These are phyloP conservation scores for Apiospora hydei DNA, from an alignment of 2,329 filamentous ascomycete genomes.

Conservation along the genomic window DNA sequence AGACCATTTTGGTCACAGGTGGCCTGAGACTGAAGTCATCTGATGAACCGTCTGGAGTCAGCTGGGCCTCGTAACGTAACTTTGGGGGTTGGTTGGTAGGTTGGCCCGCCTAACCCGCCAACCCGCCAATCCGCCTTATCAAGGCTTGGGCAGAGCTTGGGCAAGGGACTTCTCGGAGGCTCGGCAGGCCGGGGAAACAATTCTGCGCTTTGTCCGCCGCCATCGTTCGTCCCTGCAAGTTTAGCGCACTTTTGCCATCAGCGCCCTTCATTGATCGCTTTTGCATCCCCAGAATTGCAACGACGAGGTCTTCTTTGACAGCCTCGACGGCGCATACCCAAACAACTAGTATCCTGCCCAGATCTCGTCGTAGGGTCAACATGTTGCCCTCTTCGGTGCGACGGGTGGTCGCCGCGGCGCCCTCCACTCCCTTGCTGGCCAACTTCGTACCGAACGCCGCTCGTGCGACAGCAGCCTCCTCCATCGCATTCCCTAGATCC, in stretches of 20 bases:
- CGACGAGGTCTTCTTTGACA: conserved; percentile 17
- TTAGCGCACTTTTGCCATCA: conserved; percentile 1
- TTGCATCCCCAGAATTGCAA: conserved; percentile 15
- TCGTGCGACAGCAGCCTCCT: conserved; percentile 45
- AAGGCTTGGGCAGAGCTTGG: background rate
- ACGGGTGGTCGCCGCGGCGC: conserved; percentile 57
- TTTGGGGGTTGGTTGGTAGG: background rate
- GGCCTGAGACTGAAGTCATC: conserved; percentile 7
- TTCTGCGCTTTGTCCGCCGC: conserved; percentile 8
- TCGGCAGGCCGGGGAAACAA: conserved; percentile 15
- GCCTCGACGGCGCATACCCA: background rate
- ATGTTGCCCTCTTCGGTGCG: conserved; percentile 66
- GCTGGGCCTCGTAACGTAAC: background rate
- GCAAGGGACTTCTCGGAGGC: conserved; percentile 15
- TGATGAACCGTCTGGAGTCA: background rate
- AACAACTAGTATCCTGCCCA: background rate
- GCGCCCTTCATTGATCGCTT: conserved; percentile 11
- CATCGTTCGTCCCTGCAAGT: conserved; percentile 3
- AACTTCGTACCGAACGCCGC: conserved; percentile 50
- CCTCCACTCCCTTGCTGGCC: conserved; percentile 53
- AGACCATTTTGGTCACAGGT: background rate
- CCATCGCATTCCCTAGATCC: conserved; percentile 44
- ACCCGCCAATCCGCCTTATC: background rate
- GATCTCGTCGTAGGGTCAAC: conserved; percentile 12
- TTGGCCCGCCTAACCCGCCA: background rate